Percentiles rank a stretch among this genome's conserved stretches.
These are phyloP conservation scores for Cutaneotrichosporon spelunceum DNA, from an alignment of 1,284 basidiomycete genomes.

Conservation along the genomic window DNA sequence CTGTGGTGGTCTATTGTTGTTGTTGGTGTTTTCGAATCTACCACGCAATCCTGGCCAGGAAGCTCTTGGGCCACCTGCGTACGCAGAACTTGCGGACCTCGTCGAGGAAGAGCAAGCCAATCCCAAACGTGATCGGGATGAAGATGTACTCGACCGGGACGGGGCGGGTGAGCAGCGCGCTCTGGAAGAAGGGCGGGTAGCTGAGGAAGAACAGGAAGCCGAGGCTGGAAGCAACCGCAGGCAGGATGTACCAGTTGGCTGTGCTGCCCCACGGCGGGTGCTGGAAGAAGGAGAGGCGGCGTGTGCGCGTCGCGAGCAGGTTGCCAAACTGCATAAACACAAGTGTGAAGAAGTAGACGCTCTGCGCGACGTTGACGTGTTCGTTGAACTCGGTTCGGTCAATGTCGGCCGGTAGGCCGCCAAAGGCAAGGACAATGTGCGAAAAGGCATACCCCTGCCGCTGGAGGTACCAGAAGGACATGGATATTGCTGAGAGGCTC, in stretches of 20 bases:
- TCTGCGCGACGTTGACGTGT: slow-evolving; percentile 55
- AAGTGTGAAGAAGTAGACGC: slow-evolving; percentile 61
- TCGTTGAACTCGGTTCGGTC: slow-evolving; percentile 48
- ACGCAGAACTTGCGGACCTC: slow-evolving; percentile 52
- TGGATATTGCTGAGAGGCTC: slow-evolving; percentile 56
- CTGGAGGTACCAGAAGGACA: slow-evolving; percentile 56
- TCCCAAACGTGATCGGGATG: slow-evolving; percentile 53
- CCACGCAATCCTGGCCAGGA: slow-evolving; percentile 53
- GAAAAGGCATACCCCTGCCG: slow-evolving; percentile 59
- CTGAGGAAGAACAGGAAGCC: slow-evolving; percentile 58
- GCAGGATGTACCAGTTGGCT: slow-evolving; percentile 54
- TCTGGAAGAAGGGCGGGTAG: slow-evolving; percentile 60
- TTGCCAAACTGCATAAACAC: slow-evolving; percentile 68
- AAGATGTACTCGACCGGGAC: slow-evolving; percentile 58
- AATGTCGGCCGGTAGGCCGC: slow-evolving; percentile 50
- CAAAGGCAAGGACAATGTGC: slow-evolving; percentile 58
- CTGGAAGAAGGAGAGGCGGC: slow-evolving; percentile 56
- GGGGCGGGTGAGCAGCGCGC: slow-evolving; percentile 57
- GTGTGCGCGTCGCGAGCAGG: slow-evolving; percentile 56
- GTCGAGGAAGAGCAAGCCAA: slow-evolving; percentile 47
- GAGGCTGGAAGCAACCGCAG: slow-evolving; percentile 56
- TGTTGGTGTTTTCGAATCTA: slow-evolving; percentile 20
- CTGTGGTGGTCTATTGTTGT: too few relatives aligned
- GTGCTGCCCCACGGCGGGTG: slow-evolving; percentile 50
- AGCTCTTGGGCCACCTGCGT: slow-evolving; percentile 45